Percentiles rank a stretch among this genome's conserved stretches.
Evolutionary conservation across 2,329 filamentous ascomycete species (phyloP).

Genomic region (Phaeosphaeria sp.): DNA sequence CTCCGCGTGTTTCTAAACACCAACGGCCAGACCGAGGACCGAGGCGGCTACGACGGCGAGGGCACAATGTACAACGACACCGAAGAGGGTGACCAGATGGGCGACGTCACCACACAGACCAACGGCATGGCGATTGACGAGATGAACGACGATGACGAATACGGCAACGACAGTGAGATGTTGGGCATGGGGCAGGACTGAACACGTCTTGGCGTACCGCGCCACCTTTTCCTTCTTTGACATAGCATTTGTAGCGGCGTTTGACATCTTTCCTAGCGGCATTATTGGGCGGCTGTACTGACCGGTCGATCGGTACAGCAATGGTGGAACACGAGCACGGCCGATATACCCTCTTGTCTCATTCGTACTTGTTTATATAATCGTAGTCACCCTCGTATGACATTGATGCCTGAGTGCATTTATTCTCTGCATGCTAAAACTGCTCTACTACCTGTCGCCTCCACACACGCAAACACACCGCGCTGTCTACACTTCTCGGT

Average conservation of each 20-base stretch:
- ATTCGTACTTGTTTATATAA: not conserved
- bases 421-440: not conserved
- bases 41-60: conserved; percentile 27
- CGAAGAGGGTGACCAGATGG: conserved; percentile 43
- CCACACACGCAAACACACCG: too few species aligned
- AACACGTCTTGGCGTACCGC: not conserved
- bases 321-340: not conserved
- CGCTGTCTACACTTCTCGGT: too few species aligned
- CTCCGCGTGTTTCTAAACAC: conserved; percentile 80
- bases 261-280: conserved; percentile 19
- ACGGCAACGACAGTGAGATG: conserved; percentile 55
- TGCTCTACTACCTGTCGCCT: too few species aligned
- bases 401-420: not conserved
- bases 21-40: conserved; percentile 30
- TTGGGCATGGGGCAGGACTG: conserved; percentile 47
- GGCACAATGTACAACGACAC: conserved; percentile 40
- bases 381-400: not conserved
- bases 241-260: conserved; percentile 1
- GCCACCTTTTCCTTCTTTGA: not conserved
- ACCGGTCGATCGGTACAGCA: conserved; percentile 7
- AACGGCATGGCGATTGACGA: conserved; percentile 51
- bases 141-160: conserved; percentile 47
- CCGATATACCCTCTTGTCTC: conserved; percentile 28
- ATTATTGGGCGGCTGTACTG: conserved; percentile 9
- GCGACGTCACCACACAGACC: conserved; percentile 45